Evolutionary conservation across 805 yeast genomes (phyloP).

Genomic region (Candida qinlingensis): DNA sequence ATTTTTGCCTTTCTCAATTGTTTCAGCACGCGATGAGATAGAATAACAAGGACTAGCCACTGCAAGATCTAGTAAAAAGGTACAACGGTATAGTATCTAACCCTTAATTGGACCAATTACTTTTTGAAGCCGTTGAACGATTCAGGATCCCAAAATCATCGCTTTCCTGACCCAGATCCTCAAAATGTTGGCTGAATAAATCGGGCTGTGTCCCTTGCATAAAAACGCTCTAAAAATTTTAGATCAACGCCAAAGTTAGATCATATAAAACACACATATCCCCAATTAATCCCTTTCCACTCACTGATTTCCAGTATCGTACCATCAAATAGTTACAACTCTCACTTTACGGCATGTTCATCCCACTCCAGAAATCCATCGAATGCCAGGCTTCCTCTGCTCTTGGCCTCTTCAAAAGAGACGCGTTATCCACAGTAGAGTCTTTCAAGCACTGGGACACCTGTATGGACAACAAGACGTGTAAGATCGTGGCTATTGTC

Average conservation of each 20-base stretch:
- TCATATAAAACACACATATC: neutral
- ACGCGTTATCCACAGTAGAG: conserved; percentile 29
- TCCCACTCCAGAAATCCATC: neutral
- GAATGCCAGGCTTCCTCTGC: conserved; percentile 9
- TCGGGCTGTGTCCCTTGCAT: neutral
- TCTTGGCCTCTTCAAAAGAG: conserved; percentile 13
- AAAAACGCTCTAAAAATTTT: neutral
- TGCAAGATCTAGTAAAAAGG: too few relatives aligned
- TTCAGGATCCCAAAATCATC: too few relatives aligned
- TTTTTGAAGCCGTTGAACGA: too few relatives aligned
- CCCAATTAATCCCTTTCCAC: neutral
- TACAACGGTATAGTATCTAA: too few relatives aligned
- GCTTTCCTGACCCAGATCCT: too few relatives aligned
- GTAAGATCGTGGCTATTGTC: conserved; percentile 74
- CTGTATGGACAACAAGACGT: conserved; percentile 72
- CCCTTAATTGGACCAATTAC: too few relatives aligned
- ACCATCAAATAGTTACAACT: too few relatives aligned
- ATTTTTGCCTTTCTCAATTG: too few relatives aligned
- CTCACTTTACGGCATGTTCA: neutral
- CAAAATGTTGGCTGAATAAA: too few relatives aligned
- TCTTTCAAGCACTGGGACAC: conserved; percentile 67
- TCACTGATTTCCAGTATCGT: too few relatives aligned
- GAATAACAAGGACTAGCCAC: too few relatives aligned
- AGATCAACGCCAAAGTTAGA: neutral
- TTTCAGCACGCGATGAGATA: too few relatives aligned